These are phyloP conservation scores for Mesembryanthemum crystallinum DNA, from an alignment of 148 eudicot genomes.

Conservation along the genomic window DNA sequence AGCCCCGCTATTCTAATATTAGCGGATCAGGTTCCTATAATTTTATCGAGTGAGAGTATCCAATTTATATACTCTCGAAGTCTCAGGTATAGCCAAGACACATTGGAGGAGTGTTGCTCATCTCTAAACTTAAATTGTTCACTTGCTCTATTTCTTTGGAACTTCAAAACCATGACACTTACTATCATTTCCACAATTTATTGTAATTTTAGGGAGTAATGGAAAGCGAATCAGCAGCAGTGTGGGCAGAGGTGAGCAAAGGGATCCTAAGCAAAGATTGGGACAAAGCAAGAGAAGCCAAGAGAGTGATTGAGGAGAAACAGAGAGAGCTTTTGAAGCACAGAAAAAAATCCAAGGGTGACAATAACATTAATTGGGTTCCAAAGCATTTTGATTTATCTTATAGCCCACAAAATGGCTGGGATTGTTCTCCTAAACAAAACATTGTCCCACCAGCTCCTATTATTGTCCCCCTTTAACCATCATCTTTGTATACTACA, in stretches of 20 bases:
- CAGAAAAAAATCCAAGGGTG: constrained; percentile 36
- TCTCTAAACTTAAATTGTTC: too few species aligned
- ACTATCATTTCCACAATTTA: not conserved
- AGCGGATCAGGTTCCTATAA: too few species aligned
- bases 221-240: constrained; percentile 58
- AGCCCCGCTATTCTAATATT: too few species aligned
- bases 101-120: too few species aligned
- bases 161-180: not conserved
- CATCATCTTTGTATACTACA: not conserved
- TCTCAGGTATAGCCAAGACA: too few species aligned
- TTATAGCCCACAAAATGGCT: constrained; percentile 43
- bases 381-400: constrained; percentile 63
- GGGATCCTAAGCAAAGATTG: constrained; percentile 55
- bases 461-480: constrained; percentile 48
- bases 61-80: too few species aligned
- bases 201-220: constrained; percentile 39
- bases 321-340: constrained; percentile 50
- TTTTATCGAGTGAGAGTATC: too few species aligned
- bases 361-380: constrained; percentile 52
- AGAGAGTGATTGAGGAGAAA: constrained; percentile 48
- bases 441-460: constrained; percentile 63
- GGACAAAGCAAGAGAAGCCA: constrained; percentile 79
- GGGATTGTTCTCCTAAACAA: constrained; percentile 60
- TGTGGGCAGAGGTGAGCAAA: constrained; percentile 73
- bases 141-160: too few species aligned